phyloP scores from a whole-genome alignment of 2,329 filamentous ascomycete genomes.

The Fusarium dimerum region DNA sequence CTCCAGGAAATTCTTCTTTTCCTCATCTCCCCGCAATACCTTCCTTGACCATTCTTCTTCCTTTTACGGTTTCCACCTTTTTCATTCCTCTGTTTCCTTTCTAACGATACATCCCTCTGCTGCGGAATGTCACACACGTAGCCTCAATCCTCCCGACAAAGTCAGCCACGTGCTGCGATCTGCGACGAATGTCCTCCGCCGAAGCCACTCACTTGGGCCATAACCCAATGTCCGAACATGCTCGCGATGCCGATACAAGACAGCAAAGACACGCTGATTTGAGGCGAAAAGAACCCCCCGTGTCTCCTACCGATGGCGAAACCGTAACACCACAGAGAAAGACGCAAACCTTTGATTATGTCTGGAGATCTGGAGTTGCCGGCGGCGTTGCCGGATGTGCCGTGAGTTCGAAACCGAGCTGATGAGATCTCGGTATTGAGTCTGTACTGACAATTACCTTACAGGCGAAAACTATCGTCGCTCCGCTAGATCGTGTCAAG shows the following conservation, averaged over 20 bases:
- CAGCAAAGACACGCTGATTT: constrained; percentile 28
- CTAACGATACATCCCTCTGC: background rate
- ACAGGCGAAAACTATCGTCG: constrained; percentile 92
- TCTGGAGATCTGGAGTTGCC: constrained; percentile 79
- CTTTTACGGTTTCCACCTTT: background rate
- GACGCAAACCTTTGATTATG: constrained; percentile 76
- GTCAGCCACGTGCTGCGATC: constrained; percentile 27
- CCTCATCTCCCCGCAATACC: background rate
- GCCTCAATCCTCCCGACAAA: constrained; percentile 15
- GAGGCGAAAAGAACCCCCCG: constrained; percentile 37
- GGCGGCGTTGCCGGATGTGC: constrained; percentile 91
- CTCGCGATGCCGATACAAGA: constrained; percentile 36
- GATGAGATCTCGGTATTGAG: background rate
- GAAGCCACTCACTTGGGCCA: constrained; percentile 56
- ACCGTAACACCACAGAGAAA: constrained; percentile 45
- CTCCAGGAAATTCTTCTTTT: constrained; percentile 12
- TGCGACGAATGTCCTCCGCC: constrained; percentile 54
- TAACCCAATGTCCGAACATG: constrained; percentile 58
- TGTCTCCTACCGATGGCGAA: constrained; percentile 53
- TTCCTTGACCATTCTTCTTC: constrained; percentile 1
- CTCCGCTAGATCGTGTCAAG: constrained; percentile 95
- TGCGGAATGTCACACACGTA: constrained; percentile 30
- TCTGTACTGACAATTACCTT: constrained; percentile 8
- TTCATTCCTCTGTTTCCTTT: background rate
- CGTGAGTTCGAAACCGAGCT: constrained; percentile 54